These are phyloP conservation scores for Yamadazyma atmosphaerica DNA, from an alignment of 1,139 yeast genomes.

Conservation along the genomic window DNA sequence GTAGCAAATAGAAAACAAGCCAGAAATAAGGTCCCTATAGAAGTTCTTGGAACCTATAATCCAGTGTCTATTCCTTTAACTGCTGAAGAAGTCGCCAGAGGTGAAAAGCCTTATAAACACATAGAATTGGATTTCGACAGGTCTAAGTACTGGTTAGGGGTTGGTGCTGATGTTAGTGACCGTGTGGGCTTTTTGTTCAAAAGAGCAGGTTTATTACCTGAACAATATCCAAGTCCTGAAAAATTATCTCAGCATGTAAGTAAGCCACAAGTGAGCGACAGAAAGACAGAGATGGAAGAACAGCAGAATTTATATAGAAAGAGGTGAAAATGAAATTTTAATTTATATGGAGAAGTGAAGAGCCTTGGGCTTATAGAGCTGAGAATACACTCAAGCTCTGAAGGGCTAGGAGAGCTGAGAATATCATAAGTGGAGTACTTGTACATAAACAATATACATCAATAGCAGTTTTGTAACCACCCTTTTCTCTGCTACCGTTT, in stretches of 20 bases:
- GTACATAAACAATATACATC: constrained; percentile 3
- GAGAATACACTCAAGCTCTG: no score
- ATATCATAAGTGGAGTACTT: no score
- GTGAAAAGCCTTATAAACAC: constrained; percentile 71
- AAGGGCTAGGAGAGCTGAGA: no score
- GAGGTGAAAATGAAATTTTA: no score
- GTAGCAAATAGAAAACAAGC: constrained; percentile 76
- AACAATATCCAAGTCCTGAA: constrained; percentile 62
- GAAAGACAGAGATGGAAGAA: constrained; percentile 32
- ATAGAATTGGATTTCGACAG: constrained; percentile 82
- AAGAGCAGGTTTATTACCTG: constrained; percentile 76
- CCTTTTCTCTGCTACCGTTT: no score
- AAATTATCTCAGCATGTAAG: constrained; percentile 37
- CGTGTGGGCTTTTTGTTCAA: constrained; percentile 75
- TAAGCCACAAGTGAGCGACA: constrained; percentile 29
- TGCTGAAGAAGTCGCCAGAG: constrained; percentile 51
- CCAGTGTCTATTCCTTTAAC: constrained; percentile 77
- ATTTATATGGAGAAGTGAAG: no score
- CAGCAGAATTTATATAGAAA: constrained; percentile 34
- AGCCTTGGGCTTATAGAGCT: no score
- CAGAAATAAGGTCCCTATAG: constrained; percentile 84
- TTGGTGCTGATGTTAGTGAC: constrained; percentile 95
- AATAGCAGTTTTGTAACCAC: no score
- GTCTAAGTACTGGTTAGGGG: constrained; percentile 97
- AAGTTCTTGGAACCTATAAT: constrained; percentile 91